Evolutionary conservation across 768 basidiomycete genomes (phyloP).

Genomic region (Russula earlei): DNA sequence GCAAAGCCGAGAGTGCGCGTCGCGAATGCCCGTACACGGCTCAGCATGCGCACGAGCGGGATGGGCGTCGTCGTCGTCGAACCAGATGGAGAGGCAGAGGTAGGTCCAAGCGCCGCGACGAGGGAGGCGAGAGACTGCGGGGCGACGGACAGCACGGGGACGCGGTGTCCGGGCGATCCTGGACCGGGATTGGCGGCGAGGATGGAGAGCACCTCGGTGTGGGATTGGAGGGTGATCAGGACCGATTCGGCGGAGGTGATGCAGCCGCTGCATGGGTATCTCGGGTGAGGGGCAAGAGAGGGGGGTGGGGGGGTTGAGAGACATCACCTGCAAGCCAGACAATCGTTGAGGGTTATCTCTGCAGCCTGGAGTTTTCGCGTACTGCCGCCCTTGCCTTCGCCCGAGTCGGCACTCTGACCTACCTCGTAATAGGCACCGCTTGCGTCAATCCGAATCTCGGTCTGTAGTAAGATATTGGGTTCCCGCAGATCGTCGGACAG

Average conservation of each 20-base stretch:
- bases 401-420: conserved; percentile 19
- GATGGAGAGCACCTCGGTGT: conserved; percentile 81
- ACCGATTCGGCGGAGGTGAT: conserved; percentile 98
- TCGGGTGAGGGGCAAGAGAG: not conserved
- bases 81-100: conserved; percentile 33
- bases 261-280: conserved; percentile 57
- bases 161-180: conserved; percentile 34
- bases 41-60: conserved; percentile 50
- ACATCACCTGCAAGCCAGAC: conserved; percentile 86
- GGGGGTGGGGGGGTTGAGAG: not conserved
- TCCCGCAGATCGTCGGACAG: not conserved
- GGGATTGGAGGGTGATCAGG: conserved; percentile 91
- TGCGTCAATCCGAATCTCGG: conserved; percentile 85
- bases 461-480: conserved; percentile 40
- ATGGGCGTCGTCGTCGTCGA: conserved; percentile 21
- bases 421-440: conserved; percentile 86
- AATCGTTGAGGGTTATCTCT: conserved; percentile 94
- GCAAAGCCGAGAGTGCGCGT: conserved; percentile 58
- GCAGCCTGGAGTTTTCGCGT: conserved; percentile 78
- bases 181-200: conserved; percentile 45
- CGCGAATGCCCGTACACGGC: conserved; percentile 64
- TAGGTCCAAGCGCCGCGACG: conserved; percentile 46
- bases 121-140: conserved; percentile 83
- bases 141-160: conserved; percentile 78
- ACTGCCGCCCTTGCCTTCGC: not conserved